Percentiles rank a stretch among this genome's conserved stretches.
These are phyloP conservation scores for Penstemon newberryi DNA, from an alignment of 257 asterid species.

Conservation along the genomic window DNA sequence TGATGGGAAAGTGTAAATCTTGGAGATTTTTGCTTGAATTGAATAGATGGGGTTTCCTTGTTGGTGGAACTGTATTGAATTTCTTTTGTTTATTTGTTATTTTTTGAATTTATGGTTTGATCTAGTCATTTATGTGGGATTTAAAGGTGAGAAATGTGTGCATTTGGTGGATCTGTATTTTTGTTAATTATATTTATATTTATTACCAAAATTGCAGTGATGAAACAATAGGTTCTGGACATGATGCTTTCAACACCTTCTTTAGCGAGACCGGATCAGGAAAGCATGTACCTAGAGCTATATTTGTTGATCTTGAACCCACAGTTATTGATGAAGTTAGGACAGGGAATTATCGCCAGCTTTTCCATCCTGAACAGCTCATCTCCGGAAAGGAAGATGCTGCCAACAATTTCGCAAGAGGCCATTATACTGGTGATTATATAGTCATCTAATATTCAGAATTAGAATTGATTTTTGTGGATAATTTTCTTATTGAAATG, in stretches of 20 bases:
- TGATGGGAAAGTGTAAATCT: neutral
- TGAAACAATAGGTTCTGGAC: conserved; percentile 40
- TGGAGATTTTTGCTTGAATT: neutral
- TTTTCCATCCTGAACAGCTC: conserved; percentile 56
- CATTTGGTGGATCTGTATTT: neutral
- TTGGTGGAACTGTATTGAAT: neutral
- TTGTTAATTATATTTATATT: conserved; percentile 15
- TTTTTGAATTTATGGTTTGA: neutral
- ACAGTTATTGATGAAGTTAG: conserved; percentile 51
- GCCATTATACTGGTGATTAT: conserved; percentile 43
- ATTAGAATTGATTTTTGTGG: neutral
- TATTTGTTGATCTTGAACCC: conserved; percentile 54
- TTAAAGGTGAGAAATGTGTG: neutral
- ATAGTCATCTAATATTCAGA: conserved; percentile 12
- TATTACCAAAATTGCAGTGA: conserved; percentile 33
- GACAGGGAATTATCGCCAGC: conserved; percentile 51
- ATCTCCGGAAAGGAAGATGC: conserved; percentile 58
- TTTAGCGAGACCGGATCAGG: conserved; percentile 54
- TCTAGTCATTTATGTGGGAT: neutral
- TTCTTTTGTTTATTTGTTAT: neutral
- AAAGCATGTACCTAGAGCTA: conserved; percentile 53
- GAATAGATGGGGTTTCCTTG: no score
- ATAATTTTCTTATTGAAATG: neutral
- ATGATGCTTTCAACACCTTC: conserved; percentile 57
- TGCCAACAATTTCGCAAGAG: conserved; percentile 52